phyloP scores from a whole-genome alignment of 164 flowering plant species.

The Nymphaea thermarum region DNA sequence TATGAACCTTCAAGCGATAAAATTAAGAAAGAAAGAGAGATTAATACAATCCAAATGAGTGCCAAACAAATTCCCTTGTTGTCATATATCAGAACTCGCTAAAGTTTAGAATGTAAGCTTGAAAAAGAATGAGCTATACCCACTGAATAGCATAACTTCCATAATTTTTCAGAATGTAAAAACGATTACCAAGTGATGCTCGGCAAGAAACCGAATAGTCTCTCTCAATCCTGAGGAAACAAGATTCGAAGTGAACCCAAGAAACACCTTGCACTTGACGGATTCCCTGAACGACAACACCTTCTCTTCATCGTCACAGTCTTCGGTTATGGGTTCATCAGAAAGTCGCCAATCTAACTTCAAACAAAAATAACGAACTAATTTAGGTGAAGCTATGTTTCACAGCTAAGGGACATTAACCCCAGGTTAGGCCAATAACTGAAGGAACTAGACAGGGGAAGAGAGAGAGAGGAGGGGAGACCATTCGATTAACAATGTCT shows the following conservation, averaged over 20 bases:
- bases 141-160: no score
- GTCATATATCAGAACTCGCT: no score
- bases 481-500: conserved; percentile 71
- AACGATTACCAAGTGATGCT: conserved; percentile 78
- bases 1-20: no score
- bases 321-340: conserved; percentile 43
- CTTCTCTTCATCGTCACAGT: conserved; percentile 56
- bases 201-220: conserved; percentile 62
- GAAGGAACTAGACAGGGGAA: neutral
- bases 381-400: neutral
- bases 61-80: no score
- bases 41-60: no score
- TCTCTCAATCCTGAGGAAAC: conserved; percentile 90
- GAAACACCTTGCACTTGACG: conserved; percentile 65
- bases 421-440: neutral
- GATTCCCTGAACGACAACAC: conserved; percentile 40
- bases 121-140: no score
- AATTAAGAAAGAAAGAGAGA: no score
- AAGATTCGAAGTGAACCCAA: conserved; percentile 92
- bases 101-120: no score
- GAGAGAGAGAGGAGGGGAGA: conserved; percentile 8
- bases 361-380: conserved; percentile 4
- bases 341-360: conserved; percentile 91
- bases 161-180: neutral
- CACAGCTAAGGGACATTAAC: neutral